These are phyloP conservation scores for Lodderomyces margitis DNA, from an alignment of 1,139 yeast species.

Conservation along the genomic window DNA sequence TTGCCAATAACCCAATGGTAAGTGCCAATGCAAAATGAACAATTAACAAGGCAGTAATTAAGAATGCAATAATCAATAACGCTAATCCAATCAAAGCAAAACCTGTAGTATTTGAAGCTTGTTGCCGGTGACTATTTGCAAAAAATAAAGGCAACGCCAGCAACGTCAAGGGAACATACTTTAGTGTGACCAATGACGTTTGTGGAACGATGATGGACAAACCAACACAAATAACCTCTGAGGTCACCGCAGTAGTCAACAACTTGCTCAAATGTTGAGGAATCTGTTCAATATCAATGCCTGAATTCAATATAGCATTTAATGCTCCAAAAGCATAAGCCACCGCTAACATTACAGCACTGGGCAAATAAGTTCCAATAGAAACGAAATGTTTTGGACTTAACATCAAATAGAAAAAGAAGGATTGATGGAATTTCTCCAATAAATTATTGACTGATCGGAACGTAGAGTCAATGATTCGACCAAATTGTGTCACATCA, in stretches of 20 bases:
- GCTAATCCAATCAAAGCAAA: slow-evolving; percentile 7
- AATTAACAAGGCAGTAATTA: slow-evolving; percentile 72
- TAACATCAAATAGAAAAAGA: slow-evolving; percentile 84
- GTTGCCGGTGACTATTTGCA: neutral
- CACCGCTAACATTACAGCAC: slow-evolving; percentile 72
- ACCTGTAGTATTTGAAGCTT: neutral
- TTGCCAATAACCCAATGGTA: slow-evolving; percentile 60
- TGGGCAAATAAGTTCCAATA: slow-evolving; percentile 89
- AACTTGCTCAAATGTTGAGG: slow-evolving; percentile 26
- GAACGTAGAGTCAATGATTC: slow-evolving; percentile 82
- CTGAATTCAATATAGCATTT: slow-evolving; percentile 52
- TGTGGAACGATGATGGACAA: slow-evolving; percentile 29
- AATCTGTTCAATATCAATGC: slow-evolving; percentile 24
- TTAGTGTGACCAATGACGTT: slow-evolving; percentile 9
- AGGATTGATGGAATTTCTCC: slow-evolving; percentile 96
- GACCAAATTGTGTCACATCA: slow-evolving; percentile 90
- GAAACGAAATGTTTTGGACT: slow-evolving; percentile 83
- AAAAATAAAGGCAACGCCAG: neutral
- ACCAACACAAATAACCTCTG: slow-evolving; percentile 33
- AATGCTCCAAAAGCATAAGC: slow-evolving; percentile 72
- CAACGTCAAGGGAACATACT: slow-evolving; percentile 12
- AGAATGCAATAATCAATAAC: slow-evolving; percentile 47
- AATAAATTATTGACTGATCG: slow-evolving; percentile 88
- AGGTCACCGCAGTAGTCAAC: slow-evolving; percentile 30
- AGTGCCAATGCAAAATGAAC: slow-evolving; percentile 83